Evolutionary conservation across 73 alveolate species (phyloP).

Genomic region (Paramecium bursaria): DNA sequence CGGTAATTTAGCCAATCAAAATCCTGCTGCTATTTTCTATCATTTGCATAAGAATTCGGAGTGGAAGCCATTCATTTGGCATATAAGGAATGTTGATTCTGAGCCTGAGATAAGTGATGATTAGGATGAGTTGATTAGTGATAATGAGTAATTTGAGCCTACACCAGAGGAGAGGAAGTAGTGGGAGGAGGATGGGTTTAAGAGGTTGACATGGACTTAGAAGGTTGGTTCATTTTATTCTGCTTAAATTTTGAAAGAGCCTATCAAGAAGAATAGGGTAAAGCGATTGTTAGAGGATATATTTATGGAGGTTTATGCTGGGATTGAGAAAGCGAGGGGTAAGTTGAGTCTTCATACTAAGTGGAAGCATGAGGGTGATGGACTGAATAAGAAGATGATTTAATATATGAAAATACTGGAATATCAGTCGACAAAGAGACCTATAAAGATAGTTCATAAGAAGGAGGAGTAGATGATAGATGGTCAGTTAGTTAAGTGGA

Average conservation of each 20-base stretch:
- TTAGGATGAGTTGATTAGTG: not conserved
- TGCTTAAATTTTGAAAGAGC: constrained; percentile 41
- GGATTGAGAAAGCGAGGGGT: constrained; percentile 57
- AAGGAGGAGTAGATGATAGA: constrained; percentile 9
- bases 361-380: constrained; percentile 53
- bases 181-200: not conserved
- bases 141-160: not conserved
- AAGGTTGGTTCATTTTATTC: constrained; percentile 52
- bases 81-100: not conserved
- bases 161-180: not conserved
- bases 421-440: constrained; percentile 21
- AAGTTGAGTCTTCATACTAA: constrained; percentile 15
- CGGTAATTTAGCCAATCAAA: constrained; percentile 61
- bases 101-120: constrained; percentile 30
- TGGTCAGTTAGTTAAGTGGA: not conserved
- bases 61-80: constrained; percentile 53
- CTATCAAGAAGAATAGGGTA: constrained; percentile 33
- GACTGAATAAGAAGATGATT: constrained; percentile 45
- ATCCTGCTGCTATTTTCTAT: constrained; percentile 54
- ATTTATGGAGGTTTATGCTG: constrained; percentile 45
- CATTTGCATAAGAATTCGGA: constrained; percentile 50
- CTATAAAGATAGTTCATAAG: constrained; percentile 12
- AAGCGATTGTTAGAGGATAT: constrained; percentile 47
- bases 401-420: constrained; percentile 45
- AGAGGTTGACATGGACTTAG: constrained; percentile 1